phyloP scores from a whole-genome alignment of 2,329 filamentous ascomycete species.

The Apiospora marii region DNA sequence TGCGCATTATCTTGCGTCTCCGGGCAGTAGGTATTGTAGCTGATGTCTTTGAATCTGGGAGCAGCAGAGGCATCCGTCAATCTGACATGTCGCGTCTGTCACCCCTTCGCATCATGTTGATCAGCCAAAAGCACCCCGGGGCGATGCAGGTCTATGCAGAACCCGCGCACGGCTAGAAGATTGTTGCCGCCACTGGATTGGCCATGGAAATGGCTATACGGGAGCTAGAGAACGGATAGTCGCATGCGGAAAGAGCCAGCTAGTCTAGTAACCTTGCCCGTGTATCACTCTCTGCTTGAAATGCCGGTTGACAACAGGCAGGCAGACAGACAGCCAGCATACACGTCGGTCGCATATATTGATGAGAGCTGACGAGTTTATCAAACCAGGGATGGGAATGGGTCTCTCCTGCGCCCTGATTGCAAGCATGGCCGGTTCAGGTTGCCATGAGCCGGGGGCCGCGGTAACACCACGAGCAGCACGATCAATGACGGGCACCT shows the following conservation, averaged over 20 bases:
- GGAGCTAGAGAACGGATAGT: slow-evolving; percentile 25
- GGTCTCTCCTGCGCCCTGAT: not conserved
- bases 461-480: not conserved
- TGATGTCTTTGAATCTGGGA: not conserved
- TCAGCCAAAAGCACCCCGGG: not conserved
- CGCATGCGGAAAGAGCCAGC: slow-evolving; percentile 18
- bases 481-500: not conserved
- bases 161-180: slow-evolving; percentile 1
- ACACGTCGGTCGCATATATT: slow-evolving; percentile 2
- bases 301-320: not conserved
- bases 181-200: not conserved
- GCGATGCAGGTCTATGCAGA: slow-evolving; percentile 19
- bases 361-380: not conserved
- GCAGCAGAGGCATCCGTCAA: slow-evolving; percentile 9
- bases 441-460: not conserved
- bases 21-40: not conserved
- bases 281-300: slow-evolving; percentile 9
- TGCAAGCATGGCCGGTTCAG: not conserved
- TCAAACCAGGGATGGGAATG: not conserved
- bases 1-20: slow-evolving; percentile 1
- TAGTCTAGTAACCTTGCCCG: slow-evolving; percentile 10
- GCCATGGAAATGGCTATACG: slow-evolving; percentile 2
- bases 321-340: not conserved
- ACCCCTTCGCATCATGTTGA: slow-evolving; percentile 12
- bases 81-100: slow-evolving; percentile 6